A percentile compares a stretch with the other conserved stretches of the same genome.
Conservation (phyloP, 2,329 filamentous ascomycete species). For the Phaeoacremonium minimum region DNA sequence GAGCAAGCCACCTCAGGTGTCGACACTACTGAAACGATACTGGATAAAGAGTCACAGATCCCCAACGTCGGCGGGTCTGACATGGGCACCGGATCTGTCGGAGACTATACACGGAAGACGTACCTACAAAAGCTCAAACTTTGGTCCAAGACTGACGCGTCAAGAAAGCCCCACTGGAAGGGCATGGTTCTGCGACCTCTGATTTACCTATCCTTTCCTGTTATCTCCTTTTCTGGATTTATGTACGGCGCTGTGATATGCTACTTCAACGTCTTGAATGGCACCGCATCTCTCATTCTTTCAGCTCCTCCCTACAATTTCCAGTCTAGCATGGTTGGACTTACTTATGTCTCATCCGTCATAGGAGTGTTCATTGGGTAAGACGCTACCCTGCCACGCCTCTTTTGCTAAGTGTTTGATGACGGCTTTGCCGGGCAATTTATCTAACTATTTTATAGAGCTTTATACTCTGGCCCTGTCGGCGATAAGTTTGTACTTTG, state of each 20-base stretch:
- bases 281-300: conserved; percentile 34
- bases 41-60: too few relatives aligned
- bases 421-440: too few relatives aligned
- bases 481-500: conserved; percentile 30
- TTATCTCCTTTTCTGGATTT: conserved; percentile 15
- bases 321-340: conserved; percentile 29
- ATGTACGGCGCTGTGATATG: conserved; percentile 35
- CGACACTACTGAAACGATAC: too few relatives aligned
- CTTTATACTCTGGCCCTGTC: conserved; percentile 25
- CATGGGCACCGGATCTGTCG: too few relatives aligned
- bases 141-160: too few relatives aligned
- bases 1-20: too few relatives aligned
- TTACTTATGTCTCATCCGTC: conserved; percentile 30
- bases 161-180: too few relatives aligned
- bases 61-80: too few relatives aligned
- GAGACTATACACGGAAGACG: conserved; percentile 26
- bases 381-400: too few relatives aligned
- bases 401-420: too few relatives aligned
- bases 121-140: conserved; percentile 37
- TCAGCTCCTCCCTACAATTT: conserved; percentile 32
- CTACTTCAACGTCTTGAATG: conserved; percentile 39
- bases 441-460: too few relatives aligned
- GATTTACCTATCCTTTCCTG: not conserved
- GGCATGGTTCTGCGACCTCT: not conserved
- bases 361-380: conserved; percentile 26